Base-by-base conservation (phyloP, 768 basidiomycete species). In the Podaxis rugospora region DNA sequence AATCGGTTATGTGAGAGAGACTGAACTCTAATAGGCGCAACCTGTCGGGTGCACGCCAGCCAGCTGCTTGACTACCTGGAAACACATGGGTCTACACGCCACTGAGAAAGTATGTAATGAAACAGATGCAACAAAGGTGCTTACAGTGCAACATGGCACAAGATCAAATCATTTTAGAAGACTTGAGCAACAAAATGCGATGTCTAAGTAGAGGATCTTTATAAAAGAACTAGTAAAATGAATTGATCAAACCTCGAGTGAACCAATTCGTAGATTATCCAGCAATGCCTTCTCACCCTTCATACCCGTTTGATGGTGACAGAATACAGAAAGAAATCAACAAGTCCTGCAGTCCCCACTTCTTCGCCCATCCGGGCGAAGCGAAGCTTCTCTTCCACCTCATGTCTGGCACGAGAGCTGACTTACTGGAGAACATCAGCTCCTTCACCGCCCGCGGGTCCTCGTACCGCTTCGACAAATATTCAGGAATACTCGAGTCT, bases 401-500 rank as follows among this genome's bases (percentile, higher is more conserved):
- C 51, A 90, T 80, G 62, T 85, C 82, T 67, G 80, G 84, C 58
- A 88, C 81, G 55, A 92, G 78, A 0, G 88, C 83, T 16, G 58
- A 80, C 64, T 80, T 80, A 71, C 74, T 88, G 4, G 87, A 83
- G 63, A 87, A 83, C 80, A 92, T 77, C 59, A 86, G 80, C 44
- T 74, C 65, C 58, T 76, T 84, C 36, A 92, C 75, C 25, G 85
- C 88, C 4, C 76, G 78, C 32, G 82, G 83, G 0, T 89, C 89
- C 67, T 86, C 79, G 57, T 74, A 76, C 40, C 91, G 86, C 35
- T 81, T 81, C 16, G 82, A 82, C 60, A 91, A 76, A 70, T 92
- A 66, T 90, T 90, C 32, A 92, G 66, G 68, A 91, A 90, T 0
- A 78, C 89, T 42, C 77, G 78, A 5, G 83, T 74, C 72, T 88